phyloP scores from a whole-genome alignment of 805 yeast species.

The Kuraishia borneana region DNA sequence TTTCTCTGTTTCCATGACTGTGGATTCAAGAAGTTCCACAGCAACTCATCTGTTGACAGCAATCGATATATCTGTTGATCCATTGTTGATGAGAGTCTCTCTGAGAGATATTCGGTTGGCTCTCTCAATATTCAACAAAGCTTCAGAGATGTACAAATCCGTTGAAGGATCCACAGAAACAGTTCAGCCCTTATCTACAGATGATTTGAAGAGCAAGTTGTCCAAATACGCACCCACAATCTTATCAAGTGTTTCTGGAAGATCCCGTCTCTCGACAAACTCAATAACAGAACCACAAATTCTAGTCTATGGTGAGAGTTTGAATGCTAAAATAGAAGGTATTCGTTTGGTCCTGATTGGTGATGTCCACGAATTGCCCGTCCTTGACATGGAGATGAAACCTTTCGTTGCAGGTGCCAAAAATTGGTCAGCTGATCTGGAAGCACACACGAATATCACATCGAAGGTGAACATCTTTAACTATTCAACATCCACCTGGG shows the following conservation, averaged over 20 bases:
- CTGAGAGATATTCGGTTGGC: conserved; percentile 82
- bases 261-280: conserved; percentile 10
- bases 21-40: conserved; percentile 63
- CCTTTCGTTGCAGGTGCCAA: conserved; percentile 59
- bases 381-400: conserved; percentile 61
- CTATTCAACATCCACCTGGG: conserved; percentile 89
- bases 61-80: conserved; percentile 66
- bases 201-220: conserved; percentile 46
- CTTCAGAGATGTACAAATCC: conserved; percentile 37
- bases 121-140: conserved; percentile 57
- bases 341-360: conserved; percentile 76
- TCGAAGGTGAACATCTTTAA: conserved; percentile 70
- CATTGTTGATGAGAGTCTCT: conserved; percentile 70
- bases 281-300: conserved; percentile 20
- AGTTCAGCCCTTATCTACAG: conserved; percentile 6
- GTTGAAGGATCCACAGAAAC: conserved; percentile 1
- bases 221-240: conserved; percentile 63
- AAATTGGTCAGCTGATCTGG: conserved; percentile 82
- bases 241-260: conserved; percentile 35
- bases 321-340: conserved; percentile 61
- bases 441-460: conserved; percentile 54
- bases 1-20: conserved; percentile 65
- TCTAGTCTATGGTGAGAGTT: conserved; percentile 55
- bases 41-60: conserved; percentile 45
- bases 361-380: conserved; percentile 84